Percentiles rank a stretch among this genome's conserved stretches.
phyloP scores from a whole-genome alignment of 2,329 filamentous ascomycete species.

The Alternaria incomplexa region DNA sequence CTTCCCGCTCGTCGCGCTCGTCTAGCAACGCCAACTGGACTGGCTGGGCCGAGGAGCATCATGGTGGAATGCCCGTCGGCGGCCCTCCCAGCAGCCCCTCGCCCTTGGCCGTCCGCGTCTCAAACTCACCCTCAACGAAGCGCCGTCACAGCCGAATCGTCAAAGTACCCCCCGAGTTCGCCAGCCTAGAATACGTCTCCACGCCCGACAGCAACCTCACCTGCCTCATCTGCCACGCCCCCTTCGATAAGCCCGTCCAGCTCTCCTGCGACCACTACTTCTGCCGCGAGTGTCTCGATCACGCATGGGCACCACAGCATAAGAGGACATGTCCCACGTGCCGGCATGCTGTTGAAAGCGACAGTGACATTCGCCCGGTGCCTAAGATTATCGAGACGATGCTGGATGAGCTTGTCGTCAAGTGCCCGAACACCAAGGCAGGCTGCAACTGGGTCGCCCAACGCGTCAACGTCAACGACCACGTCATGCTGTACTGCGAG shows the following conservation, averaged over 20 bases:
- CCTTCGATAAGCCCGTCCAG: conserved; percentile 64
- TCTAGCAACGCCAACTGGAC: conserved; percentile 38
- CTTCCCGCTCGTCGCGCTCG: conserved; percentile 44
- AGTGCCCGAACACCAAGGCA: conserved; percentile 61
- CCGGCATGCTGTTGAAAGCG: conserved; percentile 53
- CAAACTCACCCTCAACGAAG: conserved; percentile 47
- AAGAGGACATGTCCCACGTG: conserved; percentile 62
- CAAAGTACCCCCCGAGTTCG: conserved; percentile 58
- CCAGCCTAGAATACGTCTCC: conserved; percentile 63
- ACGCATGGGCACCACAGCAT: conserved; percentile 43
- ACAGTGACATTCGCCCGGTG: conserved; percentile 45
- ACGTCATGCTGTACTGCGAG: conserved; percentile 66
- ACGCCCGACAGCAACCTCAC: conserved; percentile 65
- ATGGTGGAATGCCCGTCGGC: conserved; percentile 40
- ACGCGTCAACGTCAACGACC: conserved; percentile 63
- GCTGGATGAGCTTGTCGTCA: conserved; percentile 66
- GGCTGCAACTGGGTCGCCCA: conserved; percentile 63
- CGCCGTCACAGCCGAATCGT: conserved; percentile 41
- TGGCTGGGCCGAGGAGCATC: conserved; percentile 24
- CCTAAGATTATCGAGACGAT: conserved; percentile 66
- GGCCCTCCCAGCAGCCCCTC: conserved; percentile 47
- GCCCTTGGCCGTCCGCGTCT: conserved; percentile 47
- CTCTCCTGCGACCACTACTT: conserved; percentile 69
- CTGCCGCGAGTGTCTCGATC: conserved; percentile 63
- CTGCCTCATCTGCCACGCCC: conserved; percentile 69